A percentile compares a stretch with the other conserved stretches of the same genome.
phyloP scores from a whole-genome alignment of 2,329 filamentous ascomycete species.

The Bipolaris gigantea region DNA sequence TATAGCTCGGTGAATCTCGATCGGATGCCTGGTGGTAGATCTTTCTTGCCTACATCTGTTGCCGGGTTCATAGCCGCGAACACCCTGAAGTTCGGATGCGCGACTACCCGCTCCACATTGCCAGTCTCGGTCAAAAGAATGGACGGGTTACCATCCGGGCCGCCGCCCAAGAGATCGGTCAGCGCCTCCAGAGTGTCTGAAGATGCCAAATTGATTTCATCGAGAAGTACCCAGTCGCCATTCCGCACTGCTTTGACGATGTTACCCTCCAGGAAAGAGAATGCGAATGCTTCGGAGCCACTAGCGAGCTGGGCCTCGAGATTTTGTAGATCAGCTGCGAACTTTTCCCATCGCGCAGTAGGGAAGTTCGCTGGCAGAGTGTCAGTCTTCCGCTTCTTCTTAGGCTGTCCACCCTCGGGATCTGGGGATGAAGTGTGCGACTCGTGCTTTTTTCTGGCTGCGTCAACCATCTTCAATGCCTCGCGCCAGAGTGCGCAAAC shows the following conservation, averaged over 20 bases:
- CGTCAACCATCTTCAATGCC: constrained; percentile 81
- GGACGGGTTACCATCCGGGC: constrained; percentile 71
- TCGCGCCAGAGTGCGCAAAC: constrained; percentile 86
- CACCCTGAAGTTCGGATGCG: constrained; percentile 90
- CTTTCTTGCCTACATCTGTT: constrained; percentile 94
- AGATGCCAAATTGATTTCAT: constrained; percentile 96
- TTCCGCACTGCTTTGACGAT: constrained; percentile 95
- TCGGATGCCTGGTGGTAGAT: constrained; percentile 83
- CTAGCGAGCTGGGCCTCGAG: constrained; percentile 79
- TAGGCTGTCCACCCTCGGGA: constrained; percentile 60
- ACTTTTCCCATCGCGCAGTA: constrained; percentile 76
- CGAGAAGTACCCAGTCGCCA: constrained; percentile 93
- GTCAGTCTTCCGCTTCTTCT: constrained; percentile 71
- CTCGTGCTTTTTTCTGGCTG: constrained; percentile 46
- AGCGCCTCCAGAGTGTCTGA: constrained; percentile 94
- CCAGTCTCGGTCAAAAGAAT: constrained; percentile 91
- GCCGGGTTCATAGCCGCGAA: constrained; percentile 99
- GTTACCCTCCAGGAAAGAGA: constrained; percentile 94
- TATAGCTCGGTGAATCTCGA: constrained; percentile 96
- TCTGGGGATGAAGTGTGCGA: constrained; percentile 44
- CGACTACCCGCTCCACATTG: constrained; percentile 84
- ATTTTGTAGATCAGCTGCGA: constrained; percentile 72
- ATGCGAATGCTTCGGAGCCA: constrained; percentile 77
- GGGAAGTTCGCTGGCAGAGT: constrained; percentile 55
- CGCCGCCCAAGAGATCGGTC: constrained; percentile 78